These are phyloP conservation scores for Colletotrichum abscissum DNA, from an alignment of 2,329 filamentous ascomycete species.

Conservation along the genomic window DNA sequence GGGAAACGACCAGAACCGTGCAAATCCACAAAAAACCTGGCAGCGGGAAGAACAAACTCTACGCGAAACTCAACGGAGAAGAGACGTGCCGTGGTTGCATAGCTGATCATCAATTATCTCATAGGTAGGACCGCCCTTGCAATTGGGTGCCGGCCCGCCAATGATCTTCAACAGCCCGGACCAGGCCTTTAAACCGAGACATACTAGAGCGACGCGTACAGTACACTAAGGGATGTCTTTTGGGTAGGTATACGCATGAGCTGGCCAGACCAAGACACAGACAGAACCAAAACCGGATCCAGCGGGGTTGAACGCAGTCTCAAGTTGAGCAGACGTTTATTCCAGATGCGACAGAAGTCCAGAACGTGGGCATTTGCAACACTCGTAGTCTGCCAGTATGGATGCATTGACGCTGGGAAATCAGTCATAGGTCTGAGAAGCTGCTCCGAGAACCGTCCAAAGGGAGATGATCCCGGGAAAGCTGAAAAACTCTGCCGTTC, in stretches of 20 bases:
- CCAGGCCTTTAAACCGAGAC: constrained; percentile 21
- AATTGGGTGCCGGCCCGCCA: background rate
- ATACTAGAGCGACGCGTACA: constrained; percentile 15
- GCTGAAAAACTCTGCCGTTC: background rate
- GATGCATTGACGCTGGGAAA: background rate
- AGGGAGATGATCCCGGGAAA: background rate
- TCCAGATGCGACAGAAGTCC: background rate
- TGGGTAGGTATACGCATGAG: background rate
- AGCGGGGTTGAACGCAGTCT: constrained; percentile 20
- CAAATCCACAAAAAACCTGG: background rate
- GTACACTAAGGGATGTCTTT: too few species aligned
- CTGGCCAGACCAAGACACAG: background rate
- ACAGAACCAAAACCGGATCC: background rate
- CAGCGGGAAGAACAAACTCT: background rate
- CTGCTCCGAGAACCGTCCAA: background rate
- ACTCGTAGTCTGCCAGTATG: background rate
- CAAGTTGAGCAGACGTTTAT: constrained; percentile 1
- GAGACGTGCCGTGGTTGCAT: background rate
- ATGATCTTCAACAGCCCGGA: constrained; percentile 17
- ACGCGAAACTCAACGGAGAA: background rate
- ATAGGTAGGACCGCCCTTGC: constrained; percentile 13
- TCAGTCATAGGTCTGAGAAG: background rate
- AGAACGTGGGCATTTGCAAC: background rate
- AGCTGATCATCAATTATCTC: constrained; percentile 2
- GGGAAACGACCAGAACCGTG: background rate